phyloP scores from a whole-genome alignment of 2,329 filamentous ascomycete genomes.

The Penicillium sp. region DNA sequence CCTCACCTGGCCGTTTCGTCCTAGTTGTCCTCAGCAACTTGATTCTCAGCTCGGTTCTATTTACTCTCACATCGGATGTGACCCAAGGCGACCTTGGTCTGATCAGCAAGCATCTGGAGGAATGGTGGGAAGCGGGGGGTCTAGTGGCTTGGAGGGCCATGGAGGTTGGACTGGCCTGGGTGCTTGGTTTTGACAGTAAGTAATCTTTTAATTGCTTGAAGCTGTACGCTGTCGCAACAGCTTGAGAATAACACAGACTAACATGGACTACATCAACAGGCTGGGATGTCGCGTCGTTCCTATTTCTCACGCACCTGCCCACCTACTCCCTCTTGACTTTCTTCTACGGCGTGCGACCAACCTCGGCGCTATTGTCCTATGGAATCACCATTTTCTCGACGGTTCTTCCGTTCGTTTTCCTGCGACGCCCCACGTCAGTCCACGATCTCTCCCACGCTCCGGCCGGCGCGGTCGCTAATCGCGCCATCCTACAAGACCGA shows the following conservation, averaged over 20 bases:
- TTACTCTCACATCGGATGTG: slow-evolving; percentile 56
- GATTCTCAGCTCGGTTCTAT: slow-evolving; percentile 57
- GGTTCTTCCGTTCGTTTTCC: slow-evolving; percentile 66
- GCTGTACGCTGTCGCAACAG: neutral
- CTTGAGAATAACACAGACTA: neutral
- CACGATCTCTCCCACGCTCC: slow-evolving; percentile 52
- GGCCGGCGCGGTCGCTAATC: slow-evolving; percentile 49
- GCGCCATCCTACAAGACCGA: slow-evolving; percentile 59
- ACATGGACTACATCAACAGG: slow-evolving; percentile 37
- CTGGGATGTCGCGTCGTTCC: slow-evolving; percentile 60
- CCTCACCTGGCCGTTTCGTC: slow-evolving; percentile 40
- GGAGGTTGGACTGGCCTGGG: slow-evolving; percentile 69
- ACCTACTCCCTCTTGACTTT: slow-evolving; percentile 67
- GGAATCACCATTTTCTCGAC: slow-evolving; percentile 63
- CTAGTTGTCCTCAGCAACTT: slow-evolving; percentile 51
- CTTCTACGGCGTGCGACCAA: slow-evolving; percentile 66
- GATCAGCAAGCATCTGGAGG: slow-evolving; percentile 59
- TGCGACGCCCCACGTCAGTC: slow-evolving; percentile 61
- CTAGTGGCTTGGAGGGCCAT: slow-evolving; percentile 54
- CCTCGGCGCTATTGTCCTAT: slow-evolving; percentile 57
- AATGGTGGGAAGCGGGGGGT: slow-evolving; percentile 55
- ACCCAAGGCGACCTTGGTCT: slow-evolving; percentile 60
- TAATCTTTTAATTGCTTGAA: neutral
- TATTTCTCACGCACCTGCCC: slow-evolving; percentile 67
- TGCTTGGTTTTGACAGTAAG: slow-evolving; percentile 60